Conservation (phyloP, 2,329 filamentous ascomycete species). For the Fusarium chaquense region DNA sequence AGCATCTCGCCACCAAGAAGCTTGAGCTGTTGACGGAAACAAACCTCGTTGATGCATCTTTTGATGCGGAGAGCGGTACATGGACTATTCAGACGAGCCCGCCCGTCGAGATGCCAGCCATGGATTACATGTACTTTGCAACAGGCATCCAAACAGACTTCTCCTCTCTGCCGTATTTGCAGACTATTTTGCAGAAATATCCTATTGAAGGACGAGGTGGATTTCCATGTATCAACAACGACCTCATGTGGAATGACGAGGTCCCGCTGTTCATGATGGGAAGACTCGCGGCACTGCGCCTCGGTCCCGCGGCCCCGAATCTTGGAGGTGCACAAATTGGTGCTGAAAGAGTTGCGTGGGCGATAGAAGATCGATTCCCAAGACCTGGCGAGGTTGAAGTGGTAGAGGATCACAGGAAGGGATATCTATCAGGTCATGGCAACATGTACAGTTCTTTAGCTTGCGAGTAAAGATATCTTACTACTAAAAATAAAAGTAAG, state of each 20-base stretch:
- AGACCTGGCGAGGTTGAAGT: slow-evolving; percentile 36
- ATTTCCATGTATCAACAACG: slow-evolving; percentile 78
- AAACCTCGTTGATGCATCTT: slow-evolving; percentile 63
- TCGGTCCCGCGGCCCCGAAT: slow-evolving; percentile 80
- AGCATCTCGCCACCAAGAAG: slow-evolving; percentile 64
- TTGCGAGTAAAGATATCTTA: slow-evolving; percentile 25
- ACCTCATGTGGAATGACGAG: slow-evolving; percentile 79
- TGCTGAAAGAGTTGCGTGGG: slow-evolving; percentile 80
- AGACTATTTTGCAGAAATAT: slow-evolving; percentile 67
- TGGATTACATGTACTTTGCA: slow-evolving; percentile 80
- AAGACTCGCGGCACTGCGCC: slow-evolving; percentile 72
- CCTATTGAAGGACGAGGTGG: slow-evolving; percentile 74
- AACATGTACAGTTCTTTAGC: slow-evolving; percentile 53
- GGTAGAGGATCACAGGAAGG: slow-evolving; percentile 27
- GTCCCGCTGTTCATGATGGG: slow-evolving; percentile 80
- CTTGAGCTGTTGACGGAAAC: slow-evolving; percentile 70
- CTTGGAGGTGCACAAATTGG: slow-evolving; percentile 78
- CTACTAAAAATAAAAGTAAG: not conserved
- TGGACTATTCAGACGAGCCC: slow-evolving; percentile 66
- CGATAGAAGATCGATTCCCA: slow-evolving; percentile 67
- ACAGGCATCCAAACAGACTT: slow-evolving; percentile 78
- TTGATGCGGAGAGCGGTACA: slow-evolving; percentile 55
- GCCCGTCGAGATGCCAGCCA: slow-evolving; percentile 64
- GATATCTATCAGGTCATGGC: slow-evolving; percentile 53
- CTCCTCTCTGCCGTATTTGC: slow-evolving; percentile 68